These are phyloP conservation scores for Aphanomyces cochlioides DNA, from an alignment of 352 stramenopile genomes.

Conservation along the genomic window DNA sequence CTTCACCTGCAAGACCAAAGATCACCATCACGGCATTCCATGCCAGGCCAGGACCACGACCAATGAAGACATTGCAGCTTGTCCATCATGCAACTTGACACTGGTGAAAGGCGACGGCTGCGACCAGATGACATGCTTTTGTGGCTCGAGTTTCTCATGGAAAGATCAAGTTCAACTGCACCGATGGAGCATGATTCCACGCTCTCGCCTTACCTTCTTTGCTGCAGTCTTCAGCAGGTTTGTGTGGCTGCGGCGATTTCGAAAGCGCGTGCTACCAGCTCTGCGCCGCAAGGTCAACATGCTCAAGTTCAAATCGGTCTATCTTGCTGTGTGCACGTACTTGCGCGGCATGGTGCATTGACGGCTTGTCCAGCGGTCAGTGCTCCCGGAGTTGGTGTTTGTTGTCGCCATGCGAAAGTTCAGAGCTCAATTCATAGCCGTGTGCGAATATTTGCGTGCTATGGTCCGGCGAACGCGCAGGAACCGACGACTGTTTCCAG, in stretches of 20 bases:
- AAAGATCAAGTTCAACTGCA: neutral
- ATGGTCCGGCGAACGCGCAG: too few species aligned
- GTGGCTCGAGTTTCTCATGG: conserved; percentile 3
- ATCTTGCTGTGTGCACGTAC: too few species aligned
- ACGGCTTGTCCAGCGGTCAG: too few species aligned
- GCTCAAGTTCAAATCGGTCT: too few species aligned
- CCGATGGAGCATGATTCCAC: neutral
- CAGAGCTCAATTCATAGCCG: too few species aligned
- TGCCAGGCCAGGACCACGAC: neutral
- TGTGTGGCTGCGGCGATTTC: neutral
- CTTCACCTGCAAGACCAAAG: neutral
- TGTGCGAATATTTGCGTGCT: too few species aligned
- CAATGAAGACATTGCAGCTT: conserved; percentile 1
- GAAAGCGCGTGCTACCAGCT: neutral
- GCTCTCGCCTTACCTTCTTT: neutral
- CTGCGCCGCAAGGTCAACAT: neutral
- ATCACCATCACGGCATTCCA: neutral
- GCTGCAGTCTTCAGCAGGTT: neutral
- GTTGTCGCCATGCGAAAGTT: too few species aligned
- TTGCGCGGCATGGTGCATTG: too few species aligned
- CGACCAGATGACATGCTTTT: conserved; percentile 14
- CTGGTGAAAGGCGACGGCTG: conserved; percentile 24
- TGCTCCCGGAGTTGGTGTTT: too few species aligned
- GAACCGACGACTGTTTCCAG: too few species aligned
- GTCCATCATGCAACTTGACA: neutral